Evolutionary conservation across 345 rosid species (phyloP).

Genomic region (Citrus glauca): DNA sequence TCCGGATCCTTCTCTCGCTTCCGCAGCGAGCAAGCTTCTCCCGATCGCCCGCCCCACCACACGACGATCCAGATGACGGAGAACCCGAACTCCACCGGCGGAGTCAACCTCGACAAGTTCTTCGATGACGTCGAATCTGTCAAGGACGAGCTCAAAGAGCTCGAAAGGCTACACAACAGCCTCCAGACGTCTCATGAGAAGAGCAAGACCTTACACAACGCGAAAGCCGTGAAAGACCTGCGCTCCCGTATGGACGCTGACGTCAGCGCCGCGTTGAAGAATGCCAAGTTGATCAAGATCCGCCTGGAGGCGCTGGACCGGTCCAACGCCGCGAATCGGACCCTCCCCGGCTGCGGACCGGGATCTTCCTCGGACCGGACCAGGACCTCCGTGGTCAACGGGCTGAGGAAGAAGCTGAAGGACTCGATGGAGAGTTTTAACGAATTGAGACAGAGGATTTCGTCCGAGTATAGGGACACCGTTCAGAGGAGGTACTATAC

Average conservation of each 20-base stretch:
- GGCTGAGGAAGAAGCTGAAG: conserved; percentile 86
- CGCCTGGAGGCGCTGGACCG: conserved; percentile 86
- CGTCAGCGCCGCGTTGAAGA: conserved; percentile 69
- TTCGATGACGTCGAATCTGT: conserved; percentile 79
- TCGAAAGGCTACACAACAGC: conserved; percentile 51
- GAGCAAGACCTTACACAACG: conserved; percentile 83
- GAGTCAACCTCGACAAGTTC: conserved; percentile 79
- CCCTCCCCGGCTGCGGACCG: conserved; percentile 76
- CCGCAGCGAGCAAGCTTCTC: conserved; percentile 36
- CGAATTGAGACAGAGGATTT: conserved; percentile 60
- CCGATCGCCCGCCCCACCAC: conserved; percentile 29
- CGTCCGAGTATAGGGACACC: conserved; percentile 86
- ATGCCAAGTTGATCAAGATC: conserved; percentile 76
- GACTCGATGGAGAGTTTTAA: conserved; percentile 85
- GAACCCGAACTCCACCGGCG: conserved; percentile 31
- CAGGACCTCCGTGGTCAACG: conserved; percentile 75
- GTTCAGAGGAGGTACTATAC: conserved; percentile 88
- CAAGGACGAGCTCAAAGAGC: conserved; percentile 72
- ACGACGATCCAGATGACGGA: conserved; percentile 36
- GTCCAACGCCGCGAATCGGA: conserved; percentile 74
- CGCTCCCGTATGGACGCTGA: conserved; percentile 82
- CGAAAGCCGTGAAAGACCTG: conserved; percentile 69
- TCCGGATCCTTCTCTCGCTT: conserved; percentile 68
- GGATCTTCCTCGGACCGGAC: conserved; percentile 94
- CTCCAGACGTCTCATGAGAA: conserved; percentile 81